A percentile compares a stretch with the other conserved stretches of the same genome.
Evolutionary conservation across 306 rosid species (phyloP).

Genomic region (Astragalus membranaceus): DNA sequence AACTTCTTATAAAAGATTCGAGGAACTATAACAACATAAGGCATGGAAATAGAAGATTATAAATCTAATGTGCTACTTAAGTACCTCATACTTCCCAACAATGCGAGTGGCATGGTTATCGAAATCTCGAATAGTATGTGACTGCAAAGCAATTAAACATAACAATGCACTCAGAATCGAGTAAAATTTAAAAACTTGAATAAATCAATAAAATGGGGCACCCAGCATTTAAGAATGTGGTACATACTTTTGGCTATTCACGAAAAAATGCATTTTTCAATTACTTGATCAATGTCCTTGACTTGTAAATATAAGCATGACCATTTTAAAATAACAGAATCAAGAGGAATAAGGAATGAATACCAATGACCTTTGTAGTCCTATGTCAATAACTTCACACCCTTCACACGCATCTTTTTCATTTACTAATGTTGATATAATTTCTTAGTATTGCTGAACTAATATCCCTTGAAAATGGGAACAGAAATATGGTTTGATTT

Average conservation of each 20-base stretch:
- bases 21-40: background rate
- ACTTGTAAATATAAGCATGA: background rate
- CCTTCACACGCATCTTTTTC: background rate
- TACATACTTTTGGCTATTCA: background rate
- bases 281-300: background rate
- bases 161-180: constrained; percentile 6
- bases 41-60: constrained; percentile 6
- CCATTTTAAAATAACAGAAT: background rate
- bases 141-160: constrained; percentile 30
- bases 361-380: background rate
- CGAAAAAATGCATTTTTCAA: background rate
- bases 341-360: background rate
- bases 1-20: constrained; percentile 1
- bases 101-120: constrained; percentile 79
- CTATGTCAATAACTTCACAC: background rate
- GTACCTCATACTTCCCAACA: constrained; percentile 90
- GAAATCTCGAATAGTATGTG: constrained; percentile 83
- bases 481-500: background rate
- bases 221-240: background rate
- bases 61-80: background rate
- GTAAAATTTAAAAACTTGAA: background rate
- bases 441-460: background rate
- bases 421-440: background rate
- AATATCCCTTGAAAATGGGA: background rate
- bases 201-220: background rate